These are phyloP conservation scores for Fusarium haematococcum DNA, from an alignment of 2,329 filamentous ascomycete species.

Conservation along the genomic window DNA sequence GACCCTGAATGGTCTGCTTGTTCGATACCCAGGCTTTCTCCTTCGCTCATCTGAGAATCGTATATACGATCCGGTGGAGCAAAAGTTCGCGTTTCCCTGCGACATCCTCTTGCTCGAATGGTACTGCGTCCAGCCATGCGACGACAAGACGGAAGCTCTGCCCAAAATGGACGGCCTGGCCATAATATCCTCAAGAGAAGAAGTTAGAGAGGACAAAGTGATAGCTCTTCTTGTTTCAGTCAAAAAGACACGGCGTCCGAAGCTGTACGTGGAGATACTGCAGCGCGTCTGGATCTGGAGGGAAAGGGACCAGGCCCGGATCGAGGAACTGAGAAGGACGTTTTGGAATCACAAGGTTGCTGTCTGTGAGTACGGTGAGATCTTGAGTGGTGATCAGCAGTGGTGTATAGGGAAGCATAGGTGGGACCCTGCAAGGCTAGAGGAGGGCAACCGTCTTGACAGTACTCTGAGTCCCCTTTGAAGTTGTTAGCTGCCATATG, in stretches of 20 bases:
- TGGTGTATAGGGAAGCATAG: constrained; percentile 1
- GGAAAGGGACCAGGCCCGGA: not conserved
- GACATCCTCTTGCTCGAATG: not conserved
- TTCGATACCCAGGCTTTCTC: not conserved
- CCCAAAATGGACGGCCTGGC: not conserved
- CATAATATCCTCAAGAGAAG: not conserved
- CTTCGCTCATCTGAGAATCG: not conserved
- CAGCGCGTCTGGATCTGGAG: constrained; percentile 4
- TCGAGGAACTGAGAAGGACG: not conserved
- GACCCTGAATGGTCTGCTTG: not conserved
- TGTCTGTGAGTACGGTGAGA: not conserved
- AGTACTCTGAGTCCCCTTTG: not conserved
- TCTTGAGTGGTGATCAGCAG: constrained; percentile 1
- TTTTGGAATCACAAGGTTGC: constrained; percentile 2
- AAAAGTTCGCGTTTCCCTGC: not conserved
- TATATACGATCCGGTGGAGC: not conserved
- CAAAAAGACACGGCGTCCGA: not conserved
- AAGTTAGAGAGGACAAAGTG: not conserved
- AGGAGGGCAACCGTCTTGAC: not conserved
- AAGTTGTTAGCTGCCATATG: not conserved
- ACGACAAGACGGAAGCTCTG: not conserved
- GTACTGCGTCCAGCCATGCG: not conserved
- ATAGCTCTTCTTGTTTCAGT: constrained; percentile 4
- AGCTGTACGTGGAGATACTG: not conserved
- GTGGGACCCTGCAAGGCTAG: not conserved